phyloP scores from a whole-genome alignment of 306 rosid species.

The Quercus alba region DNA sequence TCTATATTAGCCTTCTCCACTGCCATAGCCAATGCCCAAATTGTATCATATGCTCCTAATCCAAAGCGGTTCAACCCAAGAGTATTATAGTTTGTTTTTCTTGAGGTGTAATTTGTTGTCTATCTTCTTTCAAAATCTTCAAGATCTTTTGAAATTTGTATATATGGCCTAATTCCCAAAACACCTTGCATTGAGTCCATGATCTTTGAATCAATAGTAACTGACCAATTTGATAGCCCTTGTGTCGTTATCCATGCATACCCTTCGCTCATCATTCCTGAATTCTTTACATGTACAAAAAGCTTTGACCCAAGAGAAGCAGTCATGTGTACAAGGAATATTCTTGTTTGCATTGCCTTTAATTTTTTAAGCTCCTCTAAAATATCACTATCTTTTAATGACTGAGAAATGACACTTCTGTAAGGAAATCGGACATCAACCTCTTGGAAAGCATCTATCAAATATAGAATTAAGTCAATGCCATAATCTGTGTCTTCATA shows the following conservation, averaged over 20 bases:
- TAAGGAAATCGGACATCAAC: constrained; percentile 3
- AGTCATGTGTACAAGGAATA: constrained; percentile 34
- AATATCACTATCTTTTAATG: background rate
- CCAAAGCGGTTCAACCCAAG: constrained; percentile 1
- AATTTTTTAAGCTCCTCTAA: constrained; percentile 10
- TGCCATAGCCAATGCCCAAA: constrained; percentile 27
- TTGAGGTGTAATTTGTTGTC: background rate
- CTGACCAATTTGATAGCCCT: constrained; percentile 12
- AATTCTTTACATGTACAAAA: constrained; percentile 16
- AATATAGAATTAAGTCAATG: constrained; percentile 26
- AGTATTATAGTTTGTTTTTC: background rate
- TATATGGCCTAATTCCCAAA: constrained; percentile 25
- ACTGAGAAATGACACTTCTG: constrained; percentile 20
- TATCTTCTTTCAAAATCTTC: constrained; percentile 8
- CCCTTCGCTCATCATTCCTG: constrained; percentile 20
- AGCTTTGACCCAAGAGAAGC: constrained; percentile 9
- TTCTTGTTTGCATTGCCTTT: background rate
- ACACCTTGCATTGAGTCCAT: constrained; percentile 40
- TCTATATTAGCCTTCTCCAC: background rate
- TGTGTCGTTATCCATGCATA: constrained; percentile 24
- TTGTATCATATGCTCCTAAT: constrained; percentile 37
- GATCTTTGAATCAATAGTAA: background rate
- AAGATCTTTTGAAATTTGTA: background rate
- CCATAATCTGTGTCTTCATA: constrained; percentile 36
- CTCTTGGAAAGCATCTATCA: constrained; percentile 23